Evolutionary conservation across 768 basidiomycete species (phyloP), one percentile per base, ranked within the genome.

Genomic region (Cytidiella melzeri): DNA sequence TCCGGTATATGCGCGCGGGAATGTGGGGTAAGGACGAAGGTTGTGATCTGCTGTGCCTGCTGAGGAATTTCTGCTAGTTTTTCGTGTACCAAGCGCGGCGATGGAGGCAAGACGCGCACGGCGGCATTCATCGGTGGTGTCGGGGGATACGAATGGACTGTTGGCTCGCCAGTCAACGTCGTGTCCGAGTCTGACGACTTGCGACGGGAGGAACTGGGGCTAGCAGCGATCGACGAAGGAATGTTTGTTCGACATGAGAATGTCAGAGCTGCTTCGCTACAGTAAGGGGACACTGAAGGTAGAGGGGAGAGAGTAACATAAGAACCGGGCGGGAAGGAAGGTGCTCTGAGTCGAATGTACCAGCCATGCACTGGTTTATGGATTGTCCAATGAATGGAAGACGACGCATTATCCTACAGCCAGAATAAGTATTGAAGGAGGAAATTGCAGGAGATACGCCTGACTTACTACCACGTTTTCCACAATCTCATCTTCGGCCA

Each of bases 301-400:
- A 68, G 54, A 11, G 71, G 68, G 3, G 57, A 48, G 41, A 73
- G 61, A 7, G 67, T 52, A 36, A 73, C 67, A 53, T 64, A 69
- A 27, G 64, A 55, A 20, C 47, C 70, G 11, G 78, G 81, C 0
- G 86, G 83, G 54, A 89, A 90, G 3, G 72, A 57, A 0, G 89
- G 88, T 2, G 85, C 69, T 28, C 84, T 77, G 21, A 92, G 68
- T 37, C 84, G 84, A 51, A 92, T 80, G 64, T 91, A 92, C 89
- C 89, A 92, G 40, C 89, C 89, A 24, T 84, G 79, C 50, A 81
- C 79, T 1, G 89, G 89, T 4, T 81, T 78, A 61, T 90, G 89
- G 23, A 90, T 79, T 9, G 78, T 78, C 89, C 89, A 92, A 48
- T 76, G 73, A 2, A 87, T 63, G 0, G 75, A 74, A 20, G 76